A percentile compares a stretch with the other conserved stretches of the same genome.
Conservation (phyloP, 1,284 basidiomycete species). For the Stereum hirsutum region DNA sequence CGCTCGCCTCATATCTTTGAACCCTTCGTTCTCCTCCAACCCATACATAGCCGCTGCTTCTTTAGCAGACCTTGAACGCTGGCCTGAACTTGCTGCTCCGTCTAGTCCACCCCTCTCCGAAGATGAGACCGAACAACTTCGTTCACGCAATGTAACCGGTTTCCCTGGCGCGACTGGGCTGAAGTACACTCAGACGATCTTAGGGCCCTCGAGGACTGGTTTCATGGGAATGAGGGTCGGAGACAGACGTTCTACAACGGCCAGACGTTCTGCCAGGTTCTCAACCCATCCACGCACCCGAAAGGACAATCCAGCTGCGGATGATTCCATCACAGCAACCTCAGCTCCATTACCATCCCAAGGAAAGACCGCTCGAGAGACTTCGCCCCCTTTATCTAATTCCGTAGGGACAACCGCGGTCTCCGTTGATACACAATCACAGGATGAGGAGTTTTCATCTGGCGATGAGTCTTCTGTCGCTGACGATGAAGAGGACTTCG, state of each 20-base stretch:
- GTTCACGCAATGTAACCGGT: conserved; percentile 29
- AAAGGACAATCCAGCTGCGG: neutral
- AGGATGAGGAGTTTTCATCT: conserved; percentile 42
- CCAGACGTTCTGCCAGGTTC: conserved; percentile 18
- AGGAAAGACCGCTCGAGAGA: neutral
- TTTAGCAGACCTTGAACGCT: conserved; percentile 67
- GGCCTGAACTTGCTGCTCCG: conserved; percentile 74
- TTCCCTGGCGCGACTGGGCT: conserved; percentile 54
- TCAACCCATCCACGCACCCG: neutral
- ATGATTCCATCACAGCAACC: neutral
- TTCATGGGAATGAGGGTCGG: conserved; percentile 22
- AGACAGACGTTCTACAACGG: conserved; percentile 21
- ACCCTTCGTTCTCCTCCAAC: conserved; percentile 63
- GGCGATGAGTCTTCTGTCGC: conserved; percentile 31
- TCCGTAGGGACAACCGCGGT: neutral
- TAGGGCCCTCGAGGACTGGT: conserved; percentile 30
- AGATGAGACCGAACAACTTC: conserved; percentile 39
- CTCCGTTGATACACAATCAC: conserved; percentile 25
- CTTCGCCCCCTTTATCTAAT: neutral
- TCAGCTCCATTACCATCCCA: neutral
- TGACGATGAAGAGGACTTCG: conserved; percentile 49
- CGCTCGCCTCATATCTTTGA: conserved; percentile 70
- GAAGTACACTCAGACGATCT: conserved; percentile 82
- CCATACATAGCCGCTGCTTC: conserved; percentile 76
- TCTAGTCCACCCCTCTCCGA: conserved; percentile 62